Evolutionary conservation across 1,284 basidiomycete species (phyloP), one percentile per base, ranked within the genome.

Genomic region (Mixia osmundae): DNA sequence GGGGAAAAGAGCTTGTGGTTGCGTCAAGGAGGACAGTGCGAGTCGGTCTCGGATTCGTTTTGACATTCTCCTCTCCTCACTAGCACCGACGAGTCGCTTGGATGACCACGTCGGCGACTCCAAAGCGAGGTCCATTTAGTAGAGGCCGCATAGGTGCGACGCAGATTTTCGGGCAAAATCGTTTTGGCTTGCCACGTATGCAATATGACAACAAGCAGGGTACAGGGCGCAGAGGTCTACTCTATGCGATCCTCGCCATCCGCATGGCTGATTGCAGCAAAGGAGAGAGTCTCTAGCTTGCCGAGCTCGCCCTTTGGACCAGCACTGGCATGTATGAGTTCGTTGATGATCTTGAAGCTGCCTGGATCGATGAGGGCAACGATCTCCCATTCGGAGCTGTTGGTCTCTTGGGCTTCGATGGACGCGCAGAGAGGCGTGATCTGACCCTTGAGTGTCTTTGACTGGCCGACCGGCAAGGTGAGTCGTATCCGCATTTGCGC

Each of bases 291-390:
- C 56, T 91, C 85, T 29, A 91, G 62, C 38, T 76, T 66, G 5
- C 77, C 75, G 27, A 47, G 64, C 10, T 77, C 79, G 50, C 76
- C 80, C 52, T 91, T 66, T 21, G 61, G 59, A 47, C 68, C 79
- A n/a, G n/a, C n/a, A n/a, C n/a, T n/a, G 49, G 75, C 75, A 53
- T 87, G 76, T 36, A 97, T 59, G 23, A 97, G 57, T 43, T 95
- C 85, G 50, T 78, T 80, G 51, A 97, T 69, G 14, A 76, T 63
- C 31, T 78, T 71, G 65, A 94, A 85, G 47, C 82, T 72, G 27
- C 76, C 71, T 4, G 91, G 91, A 52, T 91, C 83, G 48, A 97
- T 95, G 33, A 83, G 65, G 54, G 87, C 68, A 35, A 76, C 83
- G 41, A 71, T 66, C 60, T 87, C 77, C 83, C 85, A 95, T 44